Evolutionary conservation across 768 basidiomycete genomes (phyloP).

Genomic region (Leucosporidium yakuticum): DNA sequence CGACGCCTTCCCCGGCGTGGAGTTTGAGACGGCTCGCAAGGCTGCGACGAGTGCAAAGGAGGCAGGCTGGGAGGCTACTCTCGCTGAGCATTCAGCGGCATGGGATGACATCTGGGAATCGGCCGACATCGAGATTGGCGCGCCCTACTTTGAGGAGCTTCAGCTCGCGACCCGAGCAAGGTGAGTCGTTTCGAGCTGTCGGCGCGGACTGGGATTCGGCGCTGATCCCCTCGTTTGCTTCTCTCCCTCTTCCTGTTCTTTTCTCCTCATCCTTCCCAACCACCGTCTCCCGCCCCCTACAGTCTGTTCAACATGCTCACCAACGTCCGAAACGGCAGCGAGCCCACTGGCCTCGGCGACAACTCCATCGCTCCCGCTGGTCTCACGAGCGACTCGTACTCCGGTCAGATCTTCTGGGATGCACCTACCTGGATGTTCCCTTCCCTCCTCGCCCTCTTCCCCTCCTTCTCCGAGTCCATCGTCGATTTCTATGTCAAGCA

Average conservation of each 20-base stretch:
- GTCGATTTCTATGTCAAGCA: conserved; percentile 13
- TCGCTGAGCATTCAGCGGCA: too few species aligned
- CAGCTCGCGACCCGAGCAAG: conserved; percentile 26
- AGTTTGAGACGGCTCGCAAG: conserved; percentile 8
- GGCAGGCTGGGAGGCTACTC: too few species aligned
- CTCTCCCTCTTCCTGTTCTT: too few species aligned
- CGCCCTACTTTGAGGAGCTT: conserved; percentile 6
- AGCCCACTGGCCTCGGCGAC: conserved; percentile 26
- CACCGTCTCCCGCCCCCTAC: too few species aligned
- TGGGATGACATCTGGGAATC: too few species aligned
- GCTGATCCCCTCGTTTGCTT: too few species aligned
- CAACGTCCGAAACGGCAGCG: conserved; percentile 26
- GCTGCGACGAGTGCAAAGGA: too few species aligned
- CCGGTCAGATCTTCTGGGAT: conserved; percentile 28
- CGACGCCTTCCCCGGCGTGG: conserved; percentile 24
- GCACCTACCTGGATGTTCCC: conserved; percentile 19
- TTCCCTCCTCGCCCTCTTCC: conserved; percentile 9
- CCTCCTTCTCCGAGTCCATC: conserved; percentile 9
- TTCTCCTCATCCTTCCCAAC: too few species aligned
- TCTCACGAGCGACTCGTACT: conserved; percentile 29
- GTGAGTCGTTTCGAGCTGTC: too few species aligned
- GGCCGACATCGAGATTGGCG: too few species aligned
- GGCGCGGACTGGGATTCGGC: too few species aligned
- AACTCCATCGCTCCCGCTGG: conserved; percentile 31
- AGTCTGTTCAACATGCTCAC: conserved; percentile 26